Conservation (phyloP, 176 grass and related monocot species). For the Oryza glumipatula region DNA sequence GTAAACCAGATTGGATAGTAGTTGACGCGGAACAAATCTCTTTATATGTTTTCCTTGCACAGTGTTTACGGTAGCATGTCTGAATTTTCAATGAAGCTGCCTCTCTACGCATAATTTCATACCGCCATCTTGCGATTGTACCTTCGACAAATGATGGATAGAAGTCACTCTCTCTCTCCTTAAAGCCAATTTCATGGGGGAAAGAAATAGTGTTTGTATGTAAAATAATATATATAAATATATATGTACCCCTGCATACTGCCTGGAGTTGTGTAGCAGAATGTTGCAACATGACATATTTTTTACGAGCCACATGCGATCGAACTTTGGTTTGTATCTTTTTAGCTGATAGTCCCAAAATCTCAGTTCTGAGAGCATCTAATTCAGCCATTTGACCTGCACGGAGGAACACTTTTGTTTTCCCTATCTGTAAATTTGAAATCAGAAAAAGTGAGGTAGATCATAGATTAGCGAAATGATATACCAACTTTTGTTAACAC, state of each 20-base stretch:
- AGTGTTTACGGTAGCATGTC: constrained; percentile 61
- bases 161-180: constrained; percentile 28
- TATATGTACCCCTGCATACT: constrained; percentile 79
- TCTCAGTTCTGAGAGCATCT: constrained; percentile 93
- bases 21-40: constrained; percentile 58
- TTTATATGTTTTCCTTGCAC: constrained; percentile 62
- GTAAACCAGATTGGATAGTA: constrained; percentile 74
- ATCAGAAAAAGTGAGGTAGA: constrained; percentile 34
- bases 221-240: background rate
- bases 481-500: constrained; percentile 9
- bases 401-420: constrained; percentile 93
- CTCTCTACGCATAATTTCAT: constrained; percentile 72
- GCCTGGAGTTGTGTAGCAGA: constrained; percentile 67
- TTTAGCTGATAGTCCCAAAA: constrained; percentile 76
- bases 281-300: constrained; percentile 56
- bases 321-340: constrained; percentile 92
- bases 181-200: background rate
- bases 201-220: background rate
- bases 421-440: constrained; percentile 78
- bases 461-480: constrained; percentile 5
- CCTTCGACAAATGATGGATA: constrained; percentile 53
- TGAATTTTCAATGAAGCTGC: constrained; percentile 79
- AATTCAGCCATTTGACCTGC: constrained; percentile 98
- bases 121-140: constrained; percentile 63
- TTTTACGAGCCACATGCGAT: constrained; percentile 61